Evolutionary conservation across 495 filamentous ascomycete genomes (phyloP).

Genomic region (Friedmanniomyces simplex): DNA sequence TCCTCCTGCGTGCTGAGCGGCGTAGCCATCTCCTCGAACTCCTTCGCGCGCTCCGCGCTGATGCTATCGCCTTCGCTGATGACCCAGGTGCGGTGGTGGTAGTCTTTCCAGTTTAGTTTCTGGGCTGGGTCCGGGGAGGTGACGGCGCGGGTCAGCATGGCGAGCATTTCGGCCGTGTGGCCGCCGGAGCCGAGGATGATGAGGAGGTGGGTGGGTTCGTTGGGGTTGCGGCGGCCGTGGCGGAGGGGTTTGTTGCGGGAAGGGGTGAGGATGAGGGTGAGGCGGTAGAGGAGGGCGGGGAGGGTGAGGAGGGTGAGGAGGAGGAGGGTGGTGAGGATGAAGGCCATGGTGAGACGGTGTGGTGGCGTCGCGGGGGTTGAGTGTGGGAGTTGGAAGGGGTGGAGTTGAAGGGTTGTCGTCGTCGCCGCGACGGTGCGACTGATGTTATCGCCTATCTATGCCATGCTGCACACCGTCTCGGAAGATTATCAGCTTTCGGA

Average conservation of each 20-base stretch:
- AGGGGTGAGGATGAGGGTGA: slow-evolving; percentile 32
- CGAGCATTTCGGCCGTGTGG: slow-evolving; percentile 89
- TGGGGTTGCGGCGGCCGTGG: slow-evolving; percentile 20
- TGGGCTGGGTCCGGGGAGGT: slow-evolving; percentile 31
- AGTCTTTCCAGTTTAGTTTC: slow-evolving; percentile 31
- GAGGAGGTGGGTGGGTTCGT: slow-evolving; percentile 52
- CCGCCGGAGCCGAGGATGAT: slow-evolving; percentile 86
- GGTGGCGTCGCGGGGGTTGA: background rate
- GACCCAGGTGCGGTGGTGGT: slow-evolving; percentile 69
- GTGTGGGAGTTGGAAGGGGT: background rate
- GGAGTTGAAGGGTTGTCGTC: background rate
- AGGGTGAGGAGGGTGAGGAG: slow-evolving; percentile 20
- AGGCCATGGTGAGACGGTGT: slow-evolving; percentile 5
- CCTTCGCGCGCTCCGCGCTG: slow-evolving; percentile 53
- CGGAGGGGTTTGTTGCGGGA: slow-evolving; percentile 16
- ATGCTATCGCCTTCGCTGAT: slow-evolving; percentile 66
- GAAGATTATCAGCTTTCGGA: background rate
- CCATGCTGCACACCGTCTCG: background rate
- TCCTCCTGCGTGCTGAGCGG: slow-evolving; percentile 2
- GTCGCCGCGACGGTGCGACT: background rate
- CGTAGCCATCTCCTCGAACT: slow-evolving; percentile 44
- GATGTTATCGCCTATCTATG: background rate
- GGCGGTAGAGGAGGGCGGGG: slow-evolving; percentile 34
- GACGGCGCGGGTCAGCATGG: slow-evolving; percentile 50
- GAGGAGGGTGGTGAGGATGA: slow-evolving; percentile 16